Evolutionary conservation across 2,329 filamentous ascomycete species (phyloP).

Genomic region (Neofusicoccum cordaticola): DNA sequence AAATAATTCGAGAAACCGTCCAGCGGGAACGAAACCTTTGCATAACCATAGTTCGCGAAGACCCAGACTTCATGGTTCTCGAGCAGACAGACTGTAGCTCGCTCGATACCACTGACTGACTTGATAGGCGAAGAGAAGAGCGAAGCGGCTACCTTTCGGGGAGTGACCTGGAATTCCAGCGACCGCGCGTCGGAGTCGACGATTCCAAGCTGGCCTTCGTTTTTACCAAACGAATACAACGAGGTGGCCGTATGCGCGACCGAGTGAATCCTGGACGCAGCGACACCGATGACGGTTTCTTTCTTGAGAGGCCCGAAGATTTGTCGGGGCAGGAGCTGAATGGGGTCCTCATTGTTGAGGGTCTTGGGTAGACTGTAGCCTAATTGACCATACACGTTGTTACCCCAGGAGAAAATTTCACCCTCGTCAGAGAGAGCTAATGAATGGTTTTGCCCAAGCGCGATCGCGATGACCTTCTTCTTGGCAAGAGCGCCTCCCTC

Average conservation of each 20-base stretch:
- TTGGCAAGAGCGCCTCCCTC: conserved; percentile 70
- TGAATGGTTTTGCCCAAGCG: conserved; percentile 87
- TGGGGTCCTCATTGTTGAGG: conserved; percentile 73
- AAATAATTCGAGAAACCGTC: conserved; percentile 71
- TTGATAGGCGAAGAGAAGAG: conserved; percentile 70
- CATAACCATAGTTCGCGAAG: conserved; percentile 93
- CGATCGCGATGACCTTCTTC: conserved; percentile 72
- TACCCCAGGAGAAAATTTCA: conserved; percentile 94
- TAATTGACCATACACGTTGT: conserved; percentile 79
- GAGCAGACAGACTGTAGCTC: conserved; percentile 80
- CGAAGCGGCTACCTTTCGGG: conserved; percentile 84
- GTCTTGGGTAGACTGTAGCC: conserved; percentile 75
- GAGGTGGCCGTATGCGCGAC: conserved; percentile 79
- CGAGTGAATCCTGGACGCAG: conserved; percentile 88
- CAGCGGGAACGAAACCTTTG: conserved; percentile 79
- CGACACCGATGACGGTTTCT: conserved; percentile 75
- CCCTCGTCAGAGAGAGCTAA: conserved; percentile 81
- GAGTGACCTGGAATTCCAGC: conserved; percentile 75
- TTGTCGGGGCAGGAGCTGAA: conserved; percentile 77
- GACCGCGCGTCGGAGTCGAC: conserved; percentile 94
- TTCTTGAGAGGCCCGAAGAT: conserved; percentile 90
- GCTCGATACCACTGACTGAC: conserved; percentile 84
- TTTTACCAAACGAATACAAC: conserved; percentile 92
- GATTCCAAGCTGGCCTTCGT: conserved; percentile 87
- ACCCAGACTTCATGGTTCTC: conserved; percentile 88